phyloP scores from a whole-genome alignment of 2,329 filamentous ascomycete genomes.

The Thelonectria rubi region DNA sequence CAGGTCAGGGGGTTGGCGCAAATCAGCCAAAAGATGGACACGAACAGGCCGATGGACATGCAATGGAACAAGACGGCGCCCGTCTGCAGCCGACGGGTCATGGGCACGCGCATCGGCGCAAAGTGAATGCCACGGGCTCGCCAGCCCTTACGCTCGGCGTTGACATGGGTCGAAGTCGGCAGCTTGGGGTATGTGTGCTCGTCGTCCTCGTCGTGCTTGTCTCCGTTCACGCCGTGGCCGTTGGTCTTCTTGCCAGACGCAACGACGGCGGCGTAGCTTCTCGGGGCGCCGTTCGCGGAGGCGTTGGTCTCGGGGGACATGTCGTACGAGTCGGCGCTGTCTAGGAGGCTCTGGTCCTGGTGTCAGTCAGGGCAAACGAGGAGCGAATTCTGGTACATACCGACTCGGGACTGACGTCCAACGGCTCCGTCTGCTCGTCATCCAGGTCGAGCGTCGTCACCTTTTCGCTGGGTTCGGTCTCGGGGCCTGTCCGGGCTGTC shows the following conservation, averaged over 20 bases:
- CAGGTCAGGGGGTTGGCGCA: slow-evolving; percentile 92
- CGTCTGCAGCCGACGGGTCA: slow-evolving; percentile 78
- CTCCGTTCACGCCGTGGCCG: slow-evolving; percentile 11
- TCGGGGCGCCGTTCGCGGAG: slow-evolving; percentile 29
- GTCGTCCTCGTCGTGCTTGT: slow-evolving; percentile 13
- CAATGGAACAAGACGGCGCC: slow-evolving; percentile 80
- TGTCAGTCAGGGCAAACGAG: not conserved
- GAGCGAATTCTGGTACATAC: slow-evolving; percentile 5
- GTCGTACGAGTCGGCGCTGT: slow-evolving; percentile 26
- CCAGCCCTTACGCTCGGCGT: slow-evolving; percentile 46
- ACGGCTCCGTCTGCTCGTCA: slow-evolving; percentile 21
- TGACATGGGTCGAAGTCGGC: slow-evolving; percentile 28
- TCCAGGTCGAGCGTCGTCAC: slow-evolving; percentile 35
- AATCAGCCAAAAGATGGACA: slow-evolving; percentile 88
- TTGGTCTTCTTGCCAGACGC: slow-evolving; percentile 22
- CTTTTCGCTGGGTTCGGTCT: slow-evolving; percentile 34
- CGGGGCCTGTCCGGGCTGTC: slow-evolving; percentile 6
- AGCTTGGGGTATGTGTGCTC: slow-evolving; percentile 43
- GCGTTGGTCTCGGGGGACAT: slow-evolving; percentile 20
- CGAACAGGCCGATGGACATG: slow-evolving; percentile 72
- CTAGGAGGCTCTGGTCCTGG: slow-evolving; percentile 8
- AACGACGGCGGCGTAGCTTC: slow-evolving; percentile 38
- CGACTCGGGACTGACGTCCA: slow-evolving; percentile 14
- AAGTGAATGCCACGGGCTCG: slow-evolving; percentile 73
- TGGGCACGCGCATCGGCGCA: slow-evolving; percentile 80